These are phyloP conservation scores for Boletales sp. DNA, from an alignment of 768 basidiomycete species.

Conservation along the genomic window DNA sequence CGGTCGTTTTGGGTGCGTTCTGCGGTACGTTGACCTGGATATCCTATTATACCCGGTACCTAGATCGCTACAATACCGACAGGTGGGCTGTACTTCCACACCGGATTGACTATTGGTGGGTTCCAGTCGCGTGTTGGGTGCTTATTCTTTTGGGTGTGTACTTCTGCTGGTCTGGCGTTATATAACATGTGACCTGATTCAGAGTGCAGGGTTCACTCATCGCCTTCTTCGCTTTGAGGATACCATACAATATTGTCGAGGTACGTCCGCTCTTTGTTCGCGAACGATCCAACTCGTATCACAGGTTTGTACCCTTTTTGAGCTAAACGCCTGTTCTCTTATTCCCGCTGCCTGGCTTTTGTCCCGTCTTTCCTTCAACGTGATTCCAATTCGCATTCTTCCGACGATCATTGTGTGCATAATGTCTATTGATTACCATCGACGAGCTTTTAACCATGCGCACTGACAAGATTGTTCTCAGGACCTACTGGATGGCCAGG, in stretches of 20 bases:
- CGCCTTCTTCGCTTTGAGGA: slow-evolving; percentile 88
- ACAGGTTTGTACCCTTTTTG: slow-evolving; percentile 50
- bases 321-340: not conserved
- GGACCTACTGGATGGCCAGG: slow-evolving; percentile 96
- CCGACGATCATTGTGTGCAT: slow-evolving; percentile 85
- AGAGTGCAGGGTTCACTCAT: slow-evolving; percentile 72
- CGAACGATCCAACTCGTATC: slow-evolving; percentile 82
- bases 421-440: slow-evolving; percentile 49
- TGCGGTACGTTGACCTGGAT: slow-evolving; percentile 50
- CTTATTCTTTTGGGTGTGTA: slow-evolving; percentile 81
- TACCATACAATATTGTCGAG: slow-evolving; percentile 84
- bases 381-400: slow-evolving; percentile 82
- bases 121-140: slow-evolving; percentile 94
- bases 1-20: slow-evolving; percentile 78
- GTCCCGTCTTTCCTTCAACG: slow-evolving; percentile 85
- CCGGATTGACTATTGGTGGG: slow-evolving; percentile 77
- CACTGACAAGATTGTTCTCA: slow-evolving; percentile 24
- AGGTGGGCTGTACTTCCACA: slow-evolving; percentile 87
- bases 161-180: not conserved
- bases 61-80: not conserved
- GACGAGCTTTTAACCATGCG: not conserved
- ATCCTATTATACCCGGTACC: not conserved
- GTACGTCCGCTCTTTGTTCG: slow-evolving; percentile 84
- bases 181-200: slow-evolving; percentile 9
- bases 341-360: slow-evolving; percentile 90